Percentiles rank a stretch among this genome's conserved stretches.
These are phyloP conservation scores for Alternaria incomplexa DNA, from an alignment of 2,329 filamentous ascomycete species.

Conservation along the genomic window DNA sequence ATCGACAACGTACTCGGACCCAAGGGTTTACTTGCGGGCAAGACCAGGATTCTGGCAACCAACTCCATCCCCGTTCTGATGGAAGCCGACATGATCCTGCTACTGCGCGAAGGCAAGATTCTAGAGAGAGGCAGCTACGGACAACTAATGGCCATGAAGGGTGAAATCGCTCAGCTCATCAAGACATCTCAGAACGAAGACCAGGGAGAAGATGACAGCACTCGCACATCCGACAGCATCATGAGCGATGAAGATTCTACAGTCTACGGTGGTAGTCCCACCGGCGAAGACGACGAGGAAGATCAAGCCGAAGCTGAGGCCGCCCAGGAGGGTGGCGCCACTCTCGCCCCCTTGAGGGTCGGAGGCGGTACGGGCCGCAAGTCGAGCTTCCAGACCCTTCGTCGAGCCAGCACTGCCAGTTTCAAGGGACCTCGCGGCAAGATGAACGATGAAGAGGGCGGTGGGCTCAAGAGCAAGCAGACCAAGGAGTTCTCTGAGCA, in stretches of 20 bases:
- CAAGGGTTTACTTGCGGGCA: conserved; percentile 79
- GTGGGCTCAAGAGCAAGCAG: conserved; percentile 77
- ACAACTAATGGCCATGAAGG: conserved; percentile 92
- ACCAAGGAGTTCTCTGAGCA: conserved; percentile 88
- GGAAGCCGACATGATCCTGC: conserved; percentile 85
- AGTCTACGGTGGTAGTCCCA: conserved; percentile 58
- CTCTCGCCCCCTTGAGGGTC: conserved; percentile 75
- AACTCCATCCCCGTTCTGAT: conserved; percentile 92
- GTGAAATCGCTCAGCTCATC: conserved; percentile 83
- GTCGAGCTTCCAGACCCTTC: conserved; percentile 76
- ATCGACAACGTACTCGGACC: conserved; percentile 92
- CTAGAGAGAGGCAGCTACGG: conserved; percentile 89
- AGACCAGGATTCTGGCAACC: conserved; percentile 91
- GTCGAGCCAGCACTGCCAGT: conserved; percentile 89
- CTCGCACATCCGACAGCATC: conserved; percentile 57
- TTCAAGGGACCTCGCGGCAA: conserved; percentile 88
- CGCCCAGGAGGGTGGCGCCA: conserved; percentile 70
- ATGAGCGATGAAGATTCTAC: conserved; percentile 75
- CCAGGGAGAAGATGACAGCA: conserved; percentile 50
- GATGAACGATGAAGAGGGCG: conserved; percentile 81
- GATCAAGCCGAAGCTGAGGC: conserved; percentile 62
- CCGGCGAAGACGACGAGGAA: conserved; percentile 57
- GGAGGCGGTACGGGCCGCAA: conserved; percentile 64
- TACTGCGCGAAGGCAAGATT: conserved; percentile 82
- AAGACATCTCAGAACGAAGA: conserved; percentile 70